Percentiles rank a stretch among this genome's conserved stretches.
Conservation (phyloP, 164 flowering plant species). For the Piper betle region DNA sequence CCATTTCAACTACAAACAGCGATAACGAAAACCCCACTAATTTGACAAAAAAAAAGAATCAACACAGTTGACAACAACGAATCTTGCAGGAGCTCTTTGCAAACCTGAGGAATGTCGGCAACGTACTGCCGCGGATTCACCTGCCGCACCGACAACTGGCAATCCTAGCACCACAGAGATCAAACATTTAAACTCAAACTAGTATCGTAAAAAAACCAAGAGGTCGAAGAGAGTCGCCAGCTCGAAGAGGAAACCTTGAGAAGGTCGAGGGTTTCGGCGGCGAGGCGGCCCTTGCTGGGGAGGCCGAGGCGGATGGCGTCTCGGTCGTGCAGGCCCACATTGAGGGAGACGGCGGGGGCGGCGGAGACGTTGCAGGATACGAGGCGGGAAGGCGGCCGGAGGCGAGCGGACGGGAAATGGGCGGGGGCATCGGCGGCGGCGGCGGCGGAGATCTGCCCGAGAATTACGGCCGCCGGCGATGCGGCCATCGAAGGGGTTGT, state of each 20-base stretch:
- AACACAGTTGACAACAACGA: too few relatives aligned
- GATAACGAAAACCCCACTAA: neutral
- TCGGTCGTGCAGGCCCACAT: conserved; percentile 20
- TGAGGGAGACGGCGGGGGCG: neutral
- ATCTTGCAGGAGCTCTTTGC: neutral
- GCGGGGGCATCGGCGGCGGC: too few relatives aligned
- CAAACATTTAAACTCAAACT: neutral
- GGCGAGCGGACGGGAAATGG: neutral
- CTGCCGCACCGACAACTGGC: conserved; percentile 82
- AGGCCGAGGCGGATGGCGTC: conserved; percentile 63
- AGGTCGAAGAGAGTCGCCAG: neutral
- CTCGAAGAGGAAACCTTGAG: conserved; percentile 44
- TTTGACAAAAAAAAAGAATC: too few relatives aligned
- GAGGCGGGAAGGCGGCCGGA: neutral
- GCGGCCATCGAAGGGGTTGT: neutral
- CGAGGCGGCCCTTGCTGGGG: conserved; percentile 95
- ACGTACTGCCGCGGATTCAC: conserved; percentile 94
- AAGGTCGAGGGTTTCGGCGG: conserved; percentile 69
- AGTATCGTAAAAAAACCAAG: neutral
- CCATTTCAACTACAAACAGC: too few relatives aligned
- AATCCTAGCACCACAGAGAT: conserved; percentile 40
- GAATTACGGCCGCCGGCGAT: neutral
- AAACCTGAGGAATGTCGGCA: conserved; percentile 84
- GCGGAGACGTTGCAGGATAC: neutral
- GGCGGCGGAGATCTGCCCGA: neutral